These are phyloP conservation scores for Arabidopsis thaliana DNA, from an alignment of 345 rosid genomes.

Conservation along the genomic window DNA sequence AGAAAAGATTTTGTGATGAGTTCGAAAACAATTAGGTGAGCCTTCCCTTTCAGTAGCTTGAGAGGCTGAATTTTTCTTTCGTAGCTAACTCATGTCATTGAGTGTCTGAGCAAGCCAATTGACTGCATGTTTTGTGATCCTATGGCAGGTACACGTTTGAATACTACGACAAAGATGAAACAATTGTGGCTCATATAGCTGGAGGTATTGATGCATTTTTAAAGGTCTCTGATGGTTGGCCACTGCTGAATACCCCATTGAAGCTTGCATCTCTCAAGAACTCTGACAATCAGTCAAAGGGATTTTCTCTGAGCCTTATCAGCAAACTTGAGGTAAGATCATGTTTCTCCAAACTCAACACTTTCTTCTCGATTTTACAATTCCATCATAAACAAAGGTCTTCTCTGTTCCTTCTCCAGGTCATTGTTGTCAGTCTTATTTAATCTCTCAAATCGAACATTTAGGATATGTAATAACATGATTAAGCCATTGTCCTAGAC, in stretches of 20 bases:
- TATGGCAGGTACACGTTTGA: conserved; percentile 65
- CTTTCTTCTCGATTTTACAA: not conserved
- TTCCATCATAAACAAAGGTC: too few relatives aligned
- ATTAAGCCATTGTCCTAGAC: not conserved
- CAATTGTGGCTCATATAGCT: conserved; percentile 60
- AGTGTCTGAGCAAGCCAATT: conserved; percentile 14
- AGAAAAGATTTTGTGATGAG: conserved; percentile 58
- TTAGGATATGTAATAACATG: not conserved
- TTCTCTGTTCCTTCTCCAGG: not conserved
- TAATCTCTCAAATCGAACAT: not conserved
- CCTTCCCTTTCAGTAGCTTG: conserved; percentile 25
- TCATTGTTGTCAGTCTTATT: not conserved
- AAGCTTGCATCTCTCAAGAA: conserved; percentile 51
- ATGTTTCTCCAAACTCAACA: not conserved
- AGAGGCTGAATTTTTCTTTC: conserved; percentile 6
- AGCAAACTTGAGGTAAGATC: conserved; percentile 68
- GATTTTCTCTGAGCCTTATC: conserved; percentile 59
- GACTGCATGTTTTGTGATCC: conserved; percentile 29
- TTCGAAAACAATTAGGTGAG: conserved; percentile 68
- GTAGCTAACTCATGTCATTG: not conserved
- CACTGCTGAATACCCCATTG: conserved; percentile 45
- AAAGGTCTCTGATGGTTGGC: conserved; percentile 78
- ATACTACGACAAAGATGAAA: conserved; percentile 73
- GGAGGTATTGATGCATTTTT: conserved; percentile 67
- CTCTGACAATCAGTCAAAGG: conserved; percentile 53